Evolutionary conservation across 495 filamentous ascomycete genomes (phyloP), one percentile per base, ranked within the genome.

Genomic region (Hypoxylon trugodes): DNA sequence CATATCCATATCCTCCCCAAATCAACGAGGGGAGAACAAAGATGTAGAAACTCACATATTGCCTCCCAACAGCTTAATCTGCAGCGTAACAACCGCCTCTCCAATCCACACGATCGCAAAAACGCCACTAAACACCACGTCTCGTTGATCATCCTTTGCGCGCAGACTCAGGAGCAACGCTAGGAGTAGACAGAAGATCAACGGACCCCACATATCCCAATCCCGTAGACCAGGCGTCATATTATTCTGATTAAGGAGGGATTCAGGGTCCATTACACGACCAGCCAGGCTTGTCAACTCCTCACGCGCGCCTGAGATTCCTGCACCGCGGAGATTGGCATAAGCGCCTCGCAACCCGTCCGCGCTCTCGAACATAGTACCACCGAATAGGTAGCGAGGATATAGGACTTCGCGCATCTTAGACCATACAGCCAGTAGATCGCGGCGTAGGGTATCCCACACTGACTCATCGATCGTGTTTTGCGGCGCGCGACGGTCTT

Each of bases 381-480:
- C 87, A 24, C 90, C 91, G 59, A 98, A 88, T 42, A 97, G 81
- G 79, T 97, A 97, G 70, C 95, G 94, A 2, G 95, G 95, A 76
- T 91, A 98, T 43, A 98, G 85, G n/a, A 98, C 95, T 77, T 96
- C 94, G 75, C 89, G 87, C 91, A 98, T 92, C 82, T 97, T 97
- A 77, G 90, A 88, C 92, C 95, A 98, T 21, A 98, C 91, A 35
- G 93, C 95, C 13, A 93, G 74, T 69, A 98, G 79, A 74, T 99
- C 95, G 52, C 95, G 88, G 36, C 89, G 89, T 54, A 99, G 78
- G 9, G 95, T 99, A 24, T 93, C 89, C 95, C 94, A 98, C 42
- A 98, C 95, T 6, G 83, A 90, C 76, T 99, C 95, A 76, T 98
- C 96, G 74, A 99, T 96, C 38, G 95, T 99, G 78, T 95, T 96